These are phyloP conservation scores for Rugonectria rugulosa DNA, from an alignment of 2,329 filamentous ascomycete genomes.

Conservation along the genomic window DNA sequence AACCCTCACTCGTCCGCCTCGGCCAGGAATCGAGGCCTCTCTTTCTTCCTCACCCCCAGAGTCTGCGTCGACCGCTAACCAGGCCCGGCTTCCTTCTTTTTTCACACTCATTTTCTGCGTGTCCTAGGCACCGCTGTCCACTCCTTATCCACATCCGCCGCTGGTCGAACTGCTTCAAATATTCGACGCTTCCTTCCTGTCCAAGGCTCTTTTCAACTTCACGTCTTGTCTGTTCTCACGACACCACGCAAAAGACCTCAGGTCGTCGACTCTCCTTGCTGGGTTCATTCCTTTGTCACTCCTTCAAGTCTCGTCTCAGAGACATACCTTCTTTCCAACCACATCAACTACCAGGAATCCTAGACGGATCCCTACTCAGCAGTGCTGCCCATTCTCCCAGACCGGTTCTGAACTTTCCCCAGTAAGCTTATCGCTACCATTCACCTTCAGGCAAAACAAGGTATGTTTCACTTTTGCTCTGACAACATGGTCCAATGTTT, in stretches of 20 bases:
- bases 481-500: background rate
- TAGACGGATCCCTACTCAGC: slow-evolving; percentile 38
- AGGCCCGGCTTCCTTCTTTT: slow-evolving; percentile 33
- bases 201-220: slow-evolving; percentile 9
- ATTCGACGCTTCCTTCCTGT: slow-evolving; percentile 30
- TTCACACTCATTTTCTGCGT: slow-evolving; percentile 42
- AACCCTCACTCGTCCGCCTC: slow-evolving; percentile 38
- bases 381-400: slow-evolving; percentile 34
- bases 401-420: slow-evolving; percentile 39
- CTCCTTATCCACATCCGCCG: slow-evolving; percentile 36
- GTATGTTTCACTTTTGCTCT: background rate
- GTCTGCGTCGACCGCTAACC: slow-evolving; percentile 38
- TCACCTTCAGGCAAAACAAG: slow-evolving; percentile 18
- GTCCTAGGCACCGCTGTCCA: slow-evolving; percentile 44
- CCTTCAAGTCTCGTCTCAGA: slow-evolving; percentile 26
- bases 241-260: slow-evolving; percentile 29
- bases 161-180: slow-evolving; percentile 41
- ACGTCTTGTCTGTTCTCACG: slow-evolving; percentile 19
- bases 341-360: slow-evolving; percentile 26
- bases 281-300: slow-evolving; percentile 36
- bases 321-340: slow-evolving; percentile 36
- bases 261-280: slow-evolving; percentile 30
- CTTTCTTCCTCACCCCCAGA: slow-evolving; percentile 36
- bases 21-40: slow-evolving; percentile 29
- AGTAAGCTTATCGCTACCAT: slow-evolving; percentile 16